Evolutionary conservation across 805 yeast species (phyloP).

Genomic region (Priceomyces haplophilus): DNA sequence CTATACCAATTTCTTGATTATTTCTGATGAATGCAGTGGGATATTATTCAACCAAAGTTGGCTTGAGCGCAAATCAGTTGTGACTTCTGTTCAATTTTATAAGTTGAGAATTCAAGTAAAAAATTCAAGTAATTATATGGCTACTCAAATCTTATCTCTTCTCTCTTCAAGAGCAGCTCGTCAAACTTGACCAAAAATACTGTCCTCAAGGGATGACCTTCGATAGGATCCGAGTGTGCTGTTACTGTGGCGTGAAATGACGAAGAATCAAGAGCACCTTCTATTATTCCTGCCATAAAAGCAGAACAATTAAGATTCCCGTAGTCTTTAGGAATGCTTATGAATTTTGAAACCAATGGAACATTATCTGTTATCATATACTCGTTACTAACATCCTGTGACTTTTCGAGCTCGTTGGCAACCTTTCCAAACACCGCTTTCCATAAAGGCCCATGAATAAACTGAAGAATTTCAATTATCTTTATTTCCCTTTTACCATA

Average conservation of each 20-base stretch:
- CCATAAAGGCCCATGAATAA: constrained; percentile 74
- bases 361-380: constrained; percentile 76
- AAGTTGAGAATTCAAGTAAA: too few relatives aligned
- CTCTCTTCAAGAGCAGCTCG: constrained; percentile 52
- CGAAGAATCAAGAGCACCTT: constrained; percentile 73
- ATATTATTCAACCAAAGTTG: too few relatives aligned
- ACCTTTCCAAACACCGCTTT: constrained; percentile 64
- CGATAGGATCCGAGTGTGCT: constrained; percentile 75
- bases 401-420: constrained; percentile 73
- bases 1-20: too few relatives aligned
- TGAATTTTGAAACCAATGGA: constrained; percentile 69
- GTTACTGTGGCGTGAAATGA: constrained; percentile 72
- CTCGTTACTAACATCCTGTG: constrained; percentile 65
- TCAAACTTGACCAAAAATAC: constrained; percentile 76
- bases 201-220: constrained; percentile 59
- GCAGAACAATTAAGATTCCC: constrained; percentile 78
- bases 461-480: constrained; percentile 66
- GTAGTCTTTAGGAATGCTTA: constrained; percentile 76
- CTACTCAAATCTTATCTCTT: constrained; percentile 40
- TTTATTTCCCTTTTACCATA: constrained; percentile 64
- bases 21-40: too few relatives aligned
- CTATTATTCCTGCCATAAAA: constrained; percentile 79
- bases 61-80: too few relatives aligned
- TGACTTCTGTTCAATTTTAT: too few relatives aligned
- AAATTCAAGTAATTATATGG: too few relatives aligned